Evolutionary conservation across 495 filamentous ascomycete genomes (phyloP), one percentile per base, ranked within the genome.

Genomic region (Jackrogersella minutella): DNA sequence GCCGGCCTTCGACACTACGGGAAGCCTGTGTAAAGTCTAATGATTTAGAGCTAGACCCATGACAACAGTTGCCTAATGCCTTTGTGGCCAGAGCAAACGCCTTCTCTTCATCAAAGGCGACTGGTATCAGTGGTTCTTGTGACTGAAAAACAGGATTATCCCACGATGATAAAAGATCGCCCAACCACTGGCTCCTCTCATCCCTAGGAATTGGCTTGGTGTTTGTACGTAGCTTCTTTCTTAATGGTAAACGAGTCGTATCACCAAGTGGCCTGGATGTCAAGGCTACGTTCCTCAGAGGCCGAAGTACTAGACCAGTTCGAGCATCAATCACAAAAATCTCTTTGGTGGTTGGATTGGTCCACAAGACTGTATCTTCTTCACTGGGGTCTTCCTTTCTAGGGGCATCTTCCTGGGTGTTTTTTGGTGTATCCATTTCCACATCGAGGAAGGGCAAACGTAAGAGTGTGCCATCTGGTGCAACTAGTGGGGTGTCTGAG

Each of bases 301-400:
- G 44, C 1, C 34, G 65, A 6, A 81, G 34, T 10, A 84, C 82
- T 43, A 86, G 83, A 5, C 90, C 90, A 30, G 88, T 92, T 34
- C 85, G 80, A 10, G 79, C 71, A 67, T 91, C 87, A 16, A 93
- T 76, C 14, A 83, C 69, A 50, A 87, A 82, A 4, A 68, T 80
- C 59, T 81, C 78, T 57, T 86, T 88, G 3, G 89, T 91, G 7
- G 73, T 61, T 2, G 90, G 91, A 65, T 95, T 86, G n/a, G 77
- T 78, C 92, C 91, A 96, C 19, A 78, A 62, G 10, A 91, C 77
- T 0, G 78, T 72, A 2, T 78, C 74, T 39, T 54, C 59, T 41
- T 19, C 39, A 10, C 6, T 13, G 5, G 13, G 44, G 13, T 13
- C 24, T 7, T 30, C 30, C 3, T 39, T 21, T 6, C 55, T 26